Percentiles rank a stretch among this genome's conserved stretches.
phyloP scores from a whole-genome alignment of 1,284 basidiomycete genomes.

The Peniophora sp. region DNA sequence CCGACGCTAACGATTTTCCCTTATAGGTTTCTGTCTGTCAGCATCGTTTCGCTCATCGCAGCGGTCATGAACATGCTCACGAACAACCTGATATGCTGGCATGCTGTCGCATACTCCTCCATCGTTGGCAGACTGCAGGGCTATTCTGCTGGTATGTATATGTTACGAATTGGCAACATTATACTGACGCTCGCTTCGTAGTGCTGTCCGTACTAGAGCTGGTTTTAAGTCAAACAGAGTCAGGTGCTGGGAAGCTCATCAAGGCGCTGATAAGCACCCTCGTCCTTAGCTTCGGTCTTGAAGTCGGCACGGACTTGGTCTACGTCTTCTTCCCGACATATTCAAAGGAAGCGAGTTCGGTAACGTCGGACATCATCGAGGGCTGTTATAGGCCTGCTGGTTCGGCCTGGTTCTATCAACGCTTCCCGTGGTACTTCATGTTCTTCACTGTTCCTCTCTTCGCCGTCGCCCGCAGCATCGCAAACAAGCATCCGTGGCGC shows the following conservation, averaged over 20 bases:
- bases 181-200: no score
- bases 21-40: no score
- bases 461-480: constrained; percentile 64
- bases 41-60: no score
- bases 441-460: constrained; percentile 81
- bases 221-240: no score
- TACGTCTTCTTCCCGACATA: constrained; percentile 52
- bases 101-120: no score
- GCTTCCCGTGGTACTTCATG: constrained; percentile 70
- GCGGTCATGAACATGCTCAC: no score
- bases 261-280: constrained; percentile 85
- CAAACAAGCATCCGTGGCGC: constrained; percentile 66
- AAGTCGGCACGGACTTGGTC: constrained; percentile 82
- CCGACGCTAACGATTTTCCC: no score
- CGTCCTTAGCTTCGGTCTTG: constrained; percentile 85
- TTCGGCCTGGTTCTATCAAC: constrained; percentile 73
- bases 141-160: no score
- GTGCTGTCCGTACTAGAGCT: no score
- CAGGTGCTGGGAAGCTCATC: constrained; percentile 82
- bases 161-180: no score
- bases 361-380: constrained; percentile 33
- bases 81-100: no score
- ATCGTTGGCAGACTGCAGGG: no score
- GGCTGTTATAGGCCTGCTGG: constrained; percentile 64
- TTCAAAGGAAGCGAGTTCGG: constrained; percentile 13